Conservation (phyloP, 208 protist genomes). For the Jaenimonas drosophilae region DNA sequence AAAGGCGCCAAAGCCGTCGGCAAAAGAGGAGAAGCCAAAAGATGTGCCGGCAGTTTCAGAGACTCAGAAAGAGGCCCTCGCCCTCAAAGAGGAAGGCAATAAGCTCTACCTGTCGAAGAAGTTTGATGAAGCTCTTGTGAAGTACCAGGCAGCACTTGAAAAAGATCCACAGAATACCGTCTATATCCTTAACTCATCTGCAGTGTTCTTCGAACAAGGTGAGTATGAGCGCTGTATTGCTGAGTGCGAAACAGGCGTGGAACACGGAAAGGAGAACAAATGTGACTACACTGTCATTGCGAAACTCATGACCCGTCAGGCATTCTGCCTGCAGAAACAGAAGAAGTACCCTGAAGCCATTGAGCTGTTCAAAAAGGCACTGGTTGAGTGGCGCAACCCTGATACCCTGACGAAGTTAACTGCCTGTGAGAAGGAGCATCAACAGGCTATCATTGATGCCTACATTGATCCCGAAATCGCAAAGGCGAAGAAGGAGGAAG, state of each 20-base stretch:
- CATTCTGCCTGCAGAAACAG: constrained; percentile 78
- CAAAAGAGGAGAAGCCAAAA: constrained; percentile 13
- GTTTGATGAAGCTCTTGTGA: constrained; percentile 89
- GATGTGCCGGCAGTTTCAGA: constrained; percentile 28
- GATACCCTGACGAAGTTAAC: constrained; percentile 87
- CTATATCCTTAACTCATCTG: constrained; percentile 85
- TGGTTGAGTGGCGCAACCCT: constrained; percentile 91
- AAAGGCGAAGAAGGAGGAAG: constrained; percentile 87
- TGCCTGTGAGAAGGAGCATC: constrained; percentile 84
- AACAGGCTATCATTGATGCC: constrained; percentile 77
- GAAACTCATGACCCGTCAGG: constrained; percentile 88
- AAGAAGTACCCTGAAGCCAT: constrained; percentile 85
- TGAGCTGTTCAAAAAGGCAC: constrained; percentile 77
- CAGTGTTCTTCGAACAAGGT: constrained; percentile 92
- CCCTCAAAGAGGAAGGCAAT: constrained; percentile 92
- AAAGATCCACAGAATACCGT: constrained; percentile 84
- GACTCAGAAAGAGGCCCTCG: constrained; percentile 53
- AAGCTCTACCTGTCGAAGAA: constrained; percentile 90
- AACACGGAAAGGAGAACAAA: constrained; percentile 72
- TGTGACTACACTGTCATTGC: constrained; percentile 91
- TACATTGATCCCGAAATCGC: constrained; percentile 91
- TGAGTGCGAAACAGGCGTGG: constrained; percentile 83
- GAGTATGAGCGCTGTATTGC: constrained; percentile 91
- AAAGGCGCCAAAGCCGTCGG: constrained; percentile 10
- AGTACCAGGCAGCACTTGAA: constrained; percentile 80